Conservation (phyloP, 176 grass and related monocot species). For the Lolium perenne region DNA sequence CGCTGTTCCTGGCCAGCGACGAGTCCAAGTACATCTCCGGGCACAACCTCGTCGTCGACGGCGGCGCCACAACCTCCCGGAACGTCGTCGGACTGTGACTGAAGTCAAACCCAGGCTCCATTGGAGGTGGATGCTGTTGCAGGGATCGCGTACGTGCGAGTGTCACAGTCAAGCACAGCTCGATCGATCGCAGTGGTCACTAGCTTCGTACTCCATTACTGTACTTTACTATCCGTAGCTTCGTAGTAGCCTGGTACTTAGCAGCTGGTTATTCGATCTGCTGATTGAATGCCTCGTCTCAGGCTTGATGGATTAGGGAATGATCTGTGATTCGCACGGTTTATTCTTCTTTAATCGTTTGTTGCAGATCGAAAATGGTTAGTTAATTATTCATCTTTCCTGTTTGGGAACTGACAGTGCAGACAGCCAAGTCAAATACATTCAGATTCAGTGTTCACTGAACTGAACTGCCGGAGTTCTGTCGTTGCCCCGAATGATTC, state of each 20-base stretch:
- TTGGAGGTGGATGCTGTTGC: too few species aligned
- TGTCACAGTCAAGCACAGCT: not conserved
- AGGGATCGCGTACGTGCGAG: too few species aligned
- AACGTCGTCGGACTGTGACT: conserved; percentile 43
- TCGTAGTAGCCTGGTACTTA: not conserved
- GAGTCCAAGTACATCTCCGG: conserved; percentile 57
- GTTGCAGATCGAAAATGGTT: not conserved
- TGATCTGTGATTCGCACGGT: not conserved
- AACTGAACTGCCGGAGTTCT: not conserved
- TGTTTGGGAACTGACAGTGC: not conserved
- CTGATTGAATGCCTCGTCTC: not conserved
- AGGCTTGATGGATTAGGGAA: not conserved
- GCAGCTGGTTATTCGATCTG: not conserved
- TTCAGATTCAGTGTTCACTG: not conserved
- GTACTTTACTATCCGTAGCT: too few species aligned
- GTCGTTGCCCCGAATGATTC: not conserved
- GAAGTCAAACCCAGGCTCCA: not conserved
- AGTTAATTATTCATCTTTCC: not conserved
- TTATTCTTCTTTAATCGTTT: not conserved
- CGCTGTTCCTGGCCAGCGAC: conserved; percentile 56
- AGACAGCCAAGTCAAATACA: not conserved
- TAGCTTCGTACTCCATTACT: too few species aligned
- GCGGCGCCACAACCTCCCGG: conserved; percentile 38
- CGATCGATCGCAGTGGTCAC: not conserved
- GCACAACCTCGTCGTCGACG: conserved; percentile 37